Evolutionary conservation across 2,329 filamentous ascomycete species (phyloP), one percentile per base, ranked within the genome.

Genomic region (Tolypocladium tundrense): DNA sequence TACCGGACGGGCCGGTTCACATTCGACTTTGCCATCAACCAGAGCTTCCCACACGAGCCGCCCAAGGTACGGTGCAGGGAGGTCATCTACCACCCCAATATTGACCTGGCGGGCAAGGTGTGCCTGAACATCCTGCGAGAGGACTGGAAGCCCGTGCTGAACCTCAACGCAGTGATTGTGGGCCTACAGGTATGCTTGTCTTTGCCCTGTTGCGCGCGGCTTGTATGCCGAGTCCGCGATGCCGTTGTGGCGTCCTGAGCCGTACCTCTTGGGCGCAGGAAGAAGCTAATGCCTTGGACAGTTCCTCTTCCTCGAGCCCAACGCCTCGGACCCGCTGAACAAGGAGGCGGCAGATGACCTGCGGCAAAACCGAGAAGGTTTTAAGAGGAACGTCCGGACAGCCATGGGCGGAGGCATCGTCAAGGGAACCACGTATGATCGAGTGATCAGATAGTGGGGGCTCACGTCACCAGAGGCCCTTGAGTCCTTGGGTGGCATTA

Each of bases 1-100:
- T 99, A 99, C 82, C 91, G 92, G 69, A 85, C 85, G 66, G 93
- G 93, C 58, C 79, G 80, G 60, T 99, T 97, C 76, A 85, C 86
- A 60, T 99, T 99, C 74, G 88, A 84, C 63, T 97, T 99, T 75
- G 83, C 84, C 62, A 96, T 99, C 77, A 91, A 90, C 74, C 89
- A 93, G 70, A 94, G 89, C 77, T 99, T 96, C 75, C 94, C 94
- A 0, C 94, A 97, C 76, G 92, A 97, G 72, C 92, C 94, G 62
- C 94, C 94, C 24, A 97, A 97, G 76, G 94, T 99, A 66, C 94
- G 90, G 69, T 97, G 94, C 77, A 88, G 87, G 65, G 90, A 99
- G 76, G 97, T 96, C 80, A 97, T 99, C 67, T 99, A 99, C 77
- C 94, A 99, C 72, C 94, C 94, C 7, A 99, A 99, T 74, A 99